Conservation (phyloP, 1,284 basidiomycete genomes). For the Gomphus sp. region DNA sequence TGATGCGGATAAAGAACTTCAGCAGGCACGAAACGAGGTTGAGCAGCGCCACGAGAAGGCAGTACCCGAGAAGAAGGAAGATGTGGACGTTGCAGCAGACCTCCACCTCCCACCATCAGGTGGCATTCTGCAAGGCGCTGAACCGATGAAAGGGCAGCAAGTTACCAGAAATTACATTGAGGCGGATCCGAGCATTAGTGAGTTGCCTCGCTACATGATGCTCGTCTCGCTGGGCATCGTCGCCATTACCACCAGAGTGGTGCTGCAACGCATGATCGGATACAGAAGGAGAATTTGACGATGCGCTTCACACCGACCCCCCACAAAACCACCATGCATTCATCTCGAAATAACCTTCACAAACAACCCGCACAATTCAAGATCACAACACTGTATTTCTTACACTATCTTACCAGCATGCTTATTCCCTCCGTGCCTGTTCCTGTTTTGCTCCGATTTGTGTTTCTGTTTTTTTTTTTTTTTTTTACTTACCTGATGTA, state of each 20-base stretch:
- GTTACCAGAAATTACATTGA: background rate
- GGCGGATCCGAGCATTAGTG: conserved; percentile 6
- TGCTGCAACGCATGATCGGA: conserved; percentile 28
- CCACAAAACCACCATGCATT: background rate
- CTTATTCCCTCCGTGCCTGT: background rate
- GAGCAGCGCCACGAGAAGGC: background rate
- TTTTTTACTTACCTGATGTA: background rate
- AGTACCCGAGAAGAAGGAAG: background rate
- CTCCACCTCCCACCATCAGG: background rate
- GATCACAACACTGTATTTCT: background rate
- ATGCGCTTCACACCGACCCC: background rate
- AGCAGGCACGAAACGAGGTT: background rate
- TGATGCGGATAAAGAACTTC: background rate
- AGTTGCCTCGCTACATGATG: conserved; percentile 35
- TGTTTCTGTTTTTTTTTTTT: background rate
- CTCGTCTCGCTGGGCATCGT: conserved; percentile 50
- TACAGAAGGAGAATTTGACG: background rate
- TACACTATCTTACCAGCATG: background rate
- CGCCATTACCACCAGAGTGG: conserved; percentile 39
- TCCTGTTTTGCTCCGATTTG: background rate
- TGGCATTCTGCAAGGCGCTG: background rate
- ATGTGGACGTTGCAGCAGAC: background rate
- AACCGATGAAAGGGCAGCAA: background rate
- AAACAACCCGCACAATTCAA: too few relatives aligned
- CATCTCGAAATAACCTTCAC: background rate